Base-by-base conservation (phyloP, 2,329 filamentous ascomycete species). In the Simplicillium aogashimaense region DNA sequence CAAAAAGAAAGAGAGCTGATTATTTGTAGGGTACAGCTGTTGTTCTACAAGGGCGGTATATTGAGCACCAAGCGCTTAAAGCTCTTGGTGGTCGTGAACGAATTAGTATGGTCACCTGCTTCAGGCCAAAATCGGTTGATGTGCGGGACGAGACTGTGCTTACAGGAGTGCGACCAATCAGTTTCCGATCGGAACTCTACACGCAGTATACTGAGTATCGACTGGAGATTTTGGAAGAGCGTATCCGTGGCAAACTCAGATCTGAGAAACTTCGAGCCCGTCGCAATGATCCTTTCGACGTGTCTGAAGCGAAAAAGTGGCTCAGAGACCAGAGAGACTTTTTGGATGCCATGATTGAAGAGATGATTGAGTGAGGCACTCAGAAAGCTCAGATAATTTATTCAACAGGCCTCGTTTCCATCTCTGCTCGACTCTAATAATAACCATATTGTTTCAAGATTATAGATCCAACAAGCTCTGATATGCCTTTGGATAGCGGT, bases 31-130 rank as follows among this genome's bases (percentile, higher is more conserved):
- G 76, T 13, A 75, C 68, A 38, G 77, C 74, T 3, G 74, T 81
- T 2, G 66, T 83, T n/a, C 63, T 83, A 33, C 79, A 83, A 54
- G 80, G 79, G 13, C 67, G 78, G 16, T 81, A 83, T 58, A 78
- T 83, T 44, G 70, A 76, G 46, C 79, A 83, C 53, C 69, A 75
- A 43, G 80, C 78, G 2, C 64, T 81, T 14, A 70, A 69, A 11
- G 73, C 77, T 9, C 57, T 76, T 2, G 75, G 76, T 14, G 65
- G 66, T 4, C 67, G 68, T 17, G 79, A 83, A 55, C 71, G 78
- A 29, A 81, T 83, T 56, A 75, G 67, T 34, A 77, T 79, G 60
- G 76, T 83, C 38, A 83, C 79, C 0, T 76, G 74, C 4, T 82
- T 81, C 61, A 69, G 80, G 9, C 76, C 79, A 2, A 70, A 67